Base-by-base conservation (phyloP, 139 green algal genomes). In the Picochlorum sp. region DNA sequence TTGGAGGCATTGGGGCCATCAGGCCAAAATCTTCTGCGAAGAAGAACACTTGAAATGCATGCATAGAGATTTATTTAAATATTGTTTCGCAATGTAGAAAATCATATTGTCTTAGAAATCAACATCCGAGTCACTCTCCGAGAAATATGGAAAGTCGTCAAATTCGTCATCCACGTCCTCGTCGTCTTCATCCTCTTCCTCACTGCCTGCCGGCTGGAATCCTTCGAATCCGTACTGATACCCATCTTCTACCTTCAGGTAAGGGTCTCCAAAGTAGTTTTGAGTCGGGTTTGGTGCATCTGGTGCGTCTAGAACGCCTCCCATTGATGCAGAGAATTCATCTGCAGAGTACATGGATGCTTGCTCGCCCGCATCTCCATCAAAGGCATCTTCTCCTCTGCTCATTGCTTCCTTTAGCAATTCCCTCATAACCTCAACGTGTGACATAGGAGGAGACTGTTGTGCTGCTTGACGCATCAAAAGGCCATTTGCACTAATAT, bases 401-500 rank as follows among this genome's bases (percentile, higher is more conserved):
- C 37, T 66, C 60, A 66, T 66, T 4, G 26, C 34, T 15, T 49
- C 34, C 16, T 59, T 66, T 15, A 66, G 24, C 9, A 66, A 21
- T 24, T 66, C 60, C n/a, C 37, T 52, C 15, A 66, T 21, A 21
- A 66, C 60, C n/a, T 57, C 49, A 26, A 23, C 16, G 16, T 23
- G 24, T 21, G 60, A 66, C 34, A 66, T 38, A 20, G 58, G 58
- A 20, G 20, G 20, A 7, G 58, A 31, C 28, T 18, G 13, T 4
- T 18, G 18, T 18, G 62, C 62, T 30, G 62, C 62, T n/a, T 69
- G 62, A 4, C 16, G 13, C 20, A 56, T 37, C 18, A 69, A 54
- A 24, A 69, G 45, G 10, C 47, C 47, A 49, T 30, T 21, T n/a
- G 47, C 1, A 20, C 26, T 54, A 4, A 81, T 63, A 57, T 77